phyloP scores from a whole-genome alignment of 805 yeast genomes.

The Suhomyces sp. region DNA sequence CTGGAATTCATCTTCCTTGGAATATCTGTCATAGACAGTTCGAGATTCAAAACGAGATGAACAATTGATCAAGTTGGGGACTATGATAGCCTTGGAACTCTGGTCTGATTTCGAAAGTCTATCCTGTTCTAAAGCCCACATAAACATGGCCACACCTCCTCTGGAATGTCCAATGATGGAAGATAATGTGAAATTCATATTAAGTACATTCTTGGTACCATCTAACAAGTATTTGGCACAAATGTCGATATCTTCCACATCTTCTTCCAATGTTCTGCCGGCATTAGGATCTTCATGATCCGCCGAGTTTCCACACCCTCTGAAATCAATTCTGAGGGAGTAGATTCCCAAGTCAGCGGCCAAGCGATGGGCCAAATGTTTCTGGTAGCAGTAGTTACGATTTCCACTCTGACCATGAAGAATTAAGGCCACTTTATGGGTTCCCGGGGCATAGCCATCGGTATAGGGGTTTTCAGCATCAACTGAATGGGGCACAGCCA shows the following conservation, averaged over 20 bases:
- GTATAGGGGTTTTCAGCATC: constrained; percentile 22
- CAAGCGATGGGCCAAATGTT: constrained; percentile 56
- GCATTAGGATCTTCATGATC: constrained; percentile 33
- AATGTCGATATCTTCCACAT: constrained; percentile 62
- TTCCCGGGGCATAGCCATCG: constrained; percentile 36
- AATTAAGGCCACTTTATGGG: constrained; percentile 56
- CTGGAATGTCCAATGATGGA: constrained; percentile 77
- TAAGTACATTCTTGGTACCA: constrained; percentile 34
- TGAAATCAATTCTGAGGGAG: constrained; percentile 77
- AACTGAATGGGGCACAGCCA: constrained; percentile 38
- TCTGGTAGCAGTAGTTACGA: constrained; percentile 74
- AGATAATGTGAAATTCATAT: constrained; percentile 46
- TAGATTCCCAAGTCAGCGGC: constrained; percentile 60
- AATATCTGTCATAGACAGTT: constrained; percentile 45
- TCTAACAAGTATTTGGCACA: constrained; percentile 31
- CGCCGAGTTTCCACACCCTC: constrained; percentile 81
- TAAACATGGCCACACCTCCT: constrained; percentile 72
- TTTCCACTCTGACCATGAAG: constrained; percentile 90
- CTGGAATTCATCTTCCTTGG: constrained; percentile 16
- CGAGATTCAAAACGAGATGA: constrained; percentile 65
- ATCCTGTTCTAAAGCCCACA: constrained; percentile 59
- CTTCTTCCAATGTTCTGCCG: constrained; percentile 65
- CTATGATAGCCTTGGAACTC: constrained; percentile 33
- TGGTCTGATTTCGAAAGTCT: constrained; percentile 26
- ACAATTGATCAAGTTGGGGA: constrained; percentile 70